Base-by-base conservation (phyloP, 768 basidiomycete genomes). In the Leccinum broughii region DNA sequence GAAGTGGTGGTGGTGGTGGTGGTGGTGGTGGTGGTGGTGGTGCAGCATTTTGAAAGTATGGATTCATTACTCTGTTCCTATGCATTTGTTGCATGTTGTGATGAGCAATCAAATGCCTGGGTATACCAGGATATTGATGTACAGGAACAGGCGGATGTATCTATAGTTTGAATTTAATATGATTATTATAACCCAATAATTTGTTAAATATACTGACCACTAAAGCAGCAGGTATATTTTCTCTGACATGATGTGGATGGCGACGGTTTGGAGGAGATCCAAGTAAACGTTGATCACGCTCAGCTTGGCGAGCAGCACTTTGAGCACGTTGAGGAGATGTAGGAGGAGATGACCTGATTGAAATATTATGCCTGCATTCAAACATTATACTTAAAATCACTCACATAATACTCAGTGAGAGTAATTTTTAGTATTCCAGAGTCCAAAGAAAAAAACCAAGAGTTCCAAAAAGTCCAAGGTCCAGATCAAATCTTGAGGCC, bases 51-150 rank as follows among this genome's bases (percentile, higher is more conserved):
- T 26, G 1, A 26, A 26, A 26, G 26, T 26, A 26, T 4, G 26
- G 26, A 26, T 24, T 24, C 24, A 24, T 24, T 24, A 24, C 24
- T 24, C 24, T 24, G 24, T 3, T 24, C 24, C 24, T 24, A 24
- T 24, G 24, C 4, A 26, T 26, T 11, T 3, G 3, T 52, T 58
- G 56, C 24, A 35, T 24, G 2, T 58, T 4, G 50, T 61, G 26
- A 49, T 61, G 28, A 17, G 41, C 57, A 59, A 61, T 59, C 14
- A 11, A 15, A 54, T 59, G 11, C 0, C 3, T 2, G 0, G 51
- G 51, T 22, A 61, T 52, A 0, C 24, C 51, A 58, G 60, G 26
- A 58, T 58, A 61, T 48, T 61, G 56, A 6, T 51, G 1, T 5
- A 61, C 20, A 5, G 56, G 51, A 15, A 61, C 56, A 57, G 56